phyloP scores from a whole-genome alignment of 495 filamentous ascomycete species.

The Podospora tetraspora region DNA sequence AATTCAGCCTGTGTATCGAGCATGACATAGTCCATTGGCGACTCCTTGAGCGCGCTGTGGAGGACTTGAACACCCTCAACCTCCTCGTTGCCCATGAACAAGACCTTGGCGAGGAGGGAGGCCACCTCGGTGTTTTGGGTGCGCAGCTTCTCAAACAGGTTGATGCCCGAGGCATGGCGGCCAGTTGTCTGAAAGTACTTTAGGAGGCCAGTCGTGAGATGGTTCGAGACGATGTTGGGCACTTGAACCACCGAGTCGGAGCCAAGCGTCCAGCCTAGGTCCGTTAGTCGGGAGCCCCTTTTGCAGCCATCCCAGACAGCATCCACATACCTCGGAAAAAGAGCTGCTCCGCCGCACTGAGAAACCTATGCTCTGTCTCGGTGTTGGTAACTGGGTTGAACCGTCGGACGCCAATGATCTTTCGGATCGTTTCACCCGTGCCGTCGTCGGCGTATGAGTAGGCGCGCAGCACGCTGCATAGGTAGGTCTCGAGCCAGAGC shows the following conservation, averaged over 20 bases:
- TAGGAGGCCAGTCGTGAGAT: constrained; percentile 85
- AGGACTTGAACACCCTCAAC: constrained; percentile 87
- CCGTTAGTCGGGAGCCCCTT: constrained; percentile 8
- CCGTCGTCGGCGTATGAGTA: constrained; percentile 97
- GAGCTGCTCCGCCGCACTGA: constrained; percentile 88
- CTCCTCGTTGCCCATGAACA: constrained; percentile 91
- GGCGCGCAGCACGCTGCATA: constrained; percentile 86
- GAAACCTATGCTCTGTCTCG: constrained; percentile 92
- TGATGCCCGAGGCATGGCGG: constrained; percentile 91
- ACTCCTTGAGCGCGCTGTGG: constrained; percentile 78
- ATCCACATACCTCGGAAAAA: constrained; percentile 76
- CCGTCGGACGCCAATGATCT: constrained; percentile 86
- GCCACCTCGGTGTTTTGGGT: constrained; percentile 88
- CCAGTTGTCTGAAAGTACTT: constrained; percentile 96
- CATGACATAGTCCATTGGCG: constrained; percentile 93
- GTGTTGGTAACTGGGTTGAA: constrained; percentile 98
- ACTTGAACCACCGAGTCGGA: constrained; percentile 97
- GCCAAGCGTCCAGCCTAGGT: constrained; percentile 81
- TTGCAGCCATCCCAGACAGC: not conserved
- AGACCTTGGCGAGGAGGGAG: constrained; percentile 80
- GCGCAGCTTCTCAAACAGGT: constrained; percentile 94
- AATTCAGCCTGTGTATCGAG: constrained; percentile 94
- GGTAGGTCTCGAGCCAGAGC: constrained; percentile 94
- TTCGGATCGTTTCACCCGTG: constrained; percentile 81
- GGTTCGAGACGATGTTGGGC: constrained; percentile 94